Conservation (phyloP, 139 green algal species). For the Chlorella vulgaris region DNA sequence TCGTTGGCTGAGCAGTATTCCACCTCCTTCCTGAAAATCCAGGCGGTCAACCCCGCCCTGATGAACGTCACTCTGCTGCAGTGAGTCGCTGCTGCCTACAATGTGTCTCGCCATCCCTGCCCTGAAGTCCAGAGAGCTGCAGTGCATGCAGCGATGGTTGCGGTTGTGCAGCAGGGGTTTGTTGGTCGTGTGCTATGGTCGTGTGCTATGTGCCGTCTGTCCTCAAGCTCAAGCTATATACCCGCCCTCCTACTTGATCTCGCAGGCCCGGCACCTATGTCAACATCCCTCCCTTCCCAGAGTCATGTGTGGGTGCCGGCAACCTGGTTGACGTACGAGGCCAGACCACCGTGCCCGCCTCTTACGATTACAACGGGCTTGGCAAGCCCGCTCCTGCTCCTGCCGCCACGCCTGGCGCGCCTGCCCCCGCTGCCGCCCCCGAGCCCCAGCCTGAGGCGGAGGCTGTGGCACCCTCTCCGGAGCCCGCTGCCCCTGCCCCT, state of each 20-base stretch:
- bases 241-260: neutral
- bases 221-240: no score
- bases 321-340: constrained; percentile 11
- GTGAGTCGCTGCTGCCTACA: constrained; percentile 14
- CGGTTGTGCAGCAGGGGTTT: neutral
- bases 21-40: constrained; percentile 5
- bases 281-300: constrained; percentile 5
- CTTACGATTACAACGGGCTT: constrained; percentile 17
- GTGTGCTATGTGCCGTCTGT: no score
- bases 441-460: neutral
- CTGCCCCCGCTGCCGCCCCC: neutral
- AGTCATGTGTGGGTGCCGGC: neutral
- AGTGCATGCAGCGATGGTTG: neutral
- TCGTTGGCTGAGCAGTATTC: neutral
- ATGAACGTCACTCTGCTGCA: constrained; percentile 25
- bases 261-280: constrained; percentile 27
- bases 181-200: no score
- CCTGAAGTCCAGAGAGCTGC: neutral
- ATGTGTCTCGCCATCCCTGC: neutral
- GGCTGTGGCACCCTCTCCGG: no score
- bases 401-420: neutral
- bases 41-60: constrained; percentile 11
- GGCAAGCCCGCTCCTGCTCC: neutral
- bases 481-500: neutral
- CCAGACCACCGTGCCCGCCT: constrained; percentile 5